A percentile compares a stretch with the other conserved stretches of the same genome.
Evolutionary conservation across 2,329 filamentous ascomycete genomes (phyloP).

Genomic region (Colletotrichum tropicale): DNA sequence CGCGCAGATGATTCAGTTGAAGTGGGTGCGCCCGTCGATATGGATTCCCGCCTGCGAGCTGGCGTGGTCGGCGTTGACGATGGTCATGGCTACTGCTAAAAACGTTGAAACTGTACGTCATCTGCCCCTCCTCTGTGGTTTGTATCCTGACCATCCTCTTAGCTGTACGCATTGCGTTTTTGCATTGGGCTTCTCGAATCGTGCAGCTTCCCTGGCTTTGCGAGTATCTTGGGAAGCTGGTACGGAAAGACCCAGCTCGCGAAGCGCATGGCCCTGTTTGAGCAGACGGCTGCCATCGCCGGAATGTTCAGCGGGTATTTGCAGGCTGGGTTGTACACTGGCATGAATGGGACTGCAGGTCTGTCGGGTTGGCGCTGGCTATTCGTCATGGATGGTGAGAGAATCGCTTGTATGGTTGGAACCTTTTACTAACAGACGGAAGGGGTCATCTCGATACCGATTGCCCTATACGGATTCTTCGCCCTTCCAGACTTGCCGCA

Average conservation of each 20-base stretch:
- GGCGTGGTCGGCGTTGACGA: slow-evolving; percentile 22
- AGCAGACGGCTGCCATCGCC: slow-evolving; percentile 55
- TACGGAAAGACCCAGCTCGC: slow-evolving; percentile 43
- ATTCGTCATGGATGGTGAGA: slow-evolving; percentile 40
- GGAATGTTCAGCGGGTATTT: slow-evolving; percentile 63
- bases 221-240: slow-evolving; percentile 47
- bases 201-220: slow-evolving; percentile 26
- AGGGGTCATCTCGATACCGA: slow-evolving; percentile 23
- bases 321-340: slow-evolving; percentile 54
- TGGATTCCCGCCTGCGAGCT: slow-evolving; percentile 30
- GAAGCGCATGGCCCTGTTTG: slow-evolving; percentile 54
- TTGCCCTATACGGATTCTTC: slow-evolving; percentile 24
- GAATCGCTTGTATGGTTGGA: not conserved
- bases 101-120: slow-evolving; percentile 22
- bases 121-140: not conserved
- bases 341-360: slow-evolving; percentile 33
- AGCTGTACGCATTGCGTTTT: slow-evolving; percentile 47
- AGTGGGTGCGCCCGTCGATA: slow-evolving; percentile 27
- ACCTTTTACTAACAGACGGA: not conserved
- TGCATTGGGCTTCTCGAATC: slow-evolving; percentile 45
- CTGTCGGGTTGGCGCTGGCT: slow-evolving; percentile 42
- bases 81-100: slow-evolving; percentile 24
- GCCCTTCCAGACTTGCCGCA: slow-evolving; percentile 24
- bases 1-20: slow-evolving; percentile 28
- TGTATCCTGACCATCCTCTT: not conserved